Percentiles rank a stretch among this genome's conserved stretches.
Evolutionary conservation across 331 rosid genomes (phyloP).

Genomic region (Pyracantha coccinea): DNA sequence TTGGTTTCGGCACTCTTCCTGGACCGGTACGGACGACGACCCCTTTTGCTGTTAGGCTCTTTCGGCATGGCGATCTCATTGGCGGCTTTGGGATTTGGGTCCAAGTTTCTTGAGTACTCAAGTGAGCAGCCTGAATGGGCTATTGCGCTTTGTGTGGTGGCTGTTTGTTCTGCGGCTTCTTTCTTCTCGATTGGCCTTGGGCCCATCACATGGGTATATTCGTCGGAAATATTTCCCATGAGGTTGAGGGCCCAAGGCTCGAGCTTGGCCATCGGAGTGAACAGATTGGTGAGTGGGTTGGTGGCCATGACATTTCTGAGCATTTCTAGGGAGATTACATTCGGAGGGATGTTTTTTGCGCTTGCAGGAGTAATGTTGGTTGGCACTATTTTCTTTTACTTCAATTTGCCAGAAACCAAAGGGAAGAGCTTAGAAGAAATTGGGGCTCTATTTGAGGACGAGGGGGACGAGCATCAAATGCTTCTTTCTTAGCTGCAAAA

Average conservation of each 20-base stretch:
- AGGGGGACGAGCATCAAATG: neutral
- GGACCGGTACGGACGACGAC: slow-evolving; percentile 64
- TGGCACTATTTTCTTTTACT: slow-evolving; percentile 59
- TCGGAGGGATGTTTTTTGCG: slow-evolving; percentile 46
- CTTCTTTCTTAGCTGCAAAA: neutral
- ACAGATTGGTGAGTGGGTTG: slow-evolving; percentile 66
- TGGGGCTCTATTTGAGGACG: slow-evolving; percentile 59
- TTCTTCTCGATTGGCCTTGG: slow-evolving; percentile 87
- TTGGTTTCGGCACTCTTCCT: slow-evolving; percentile 49
- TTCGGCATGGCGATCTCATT: slow-evolving; percentile 56
- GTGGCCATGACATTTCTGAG: slow-evolving; percentile 69
- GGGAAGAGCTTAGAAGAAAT: slow-evolving; percentile 87
- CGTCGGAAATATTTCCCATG: slow-evolving; percentile 56
- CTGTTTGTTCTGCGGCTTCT: slow-evolving; percentile 50
- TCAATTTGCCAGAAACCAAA: slow-evolving; percentile 66
- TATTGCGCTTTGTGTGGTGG: slow-evolving; percentile 35
- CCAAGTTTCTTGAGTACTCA: slow-evolving; percentile 25
- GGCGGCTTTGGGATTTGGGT: slow-evolving; percentile 55
- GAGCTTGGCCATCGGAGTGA: slow-evolving; percentile 70
- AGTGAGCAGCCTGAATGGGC: slow-evolving; percentile 50
- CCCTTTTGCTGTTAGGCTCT: slow-evolving; percentile 60
- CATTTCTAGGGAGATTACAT: slow-evolving; percentile 44
- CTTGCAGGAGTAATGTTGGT: slow-evolving; percentile 51
- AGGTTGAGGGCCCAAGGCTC: slow-evolving; percentile 51
- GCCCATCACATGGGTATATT: slow-evolving; percentile 75